A percentile compares a stretch with the other conserved stretches of the same genome.
phyloP scores from a whole-genome alignment of 257 asterid genomes.

The Dorcoceras hygrometricum region DNA sequence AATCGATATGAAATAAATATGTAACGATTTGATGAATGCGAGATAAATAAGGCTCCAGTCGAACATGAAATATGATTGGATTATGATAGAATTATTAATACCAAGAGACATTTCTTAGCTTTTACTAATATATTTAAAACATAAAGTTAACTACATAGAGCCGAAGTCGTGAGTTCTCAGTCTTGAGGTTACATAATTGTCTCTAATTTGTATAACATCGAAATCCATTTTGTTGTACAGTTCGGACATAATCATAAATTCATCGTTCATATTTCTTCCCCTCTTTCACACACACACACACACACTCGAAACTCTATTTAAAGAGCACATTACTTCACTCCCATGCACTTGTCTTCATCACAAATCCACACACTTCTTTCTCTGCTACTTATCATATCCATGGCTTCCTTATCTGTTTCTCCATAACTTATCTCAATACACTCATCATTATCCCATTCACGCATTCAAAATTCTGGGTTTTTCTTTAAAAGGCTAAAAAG shows the following conservation, averaged over 20 bases:
- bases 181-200: background rate
- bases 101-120: no score
- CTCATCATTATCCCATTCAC: constrained; percentile 4
- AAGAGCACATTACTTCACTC: constrained; percentile 33
- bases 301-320: constrained; percentile 18
- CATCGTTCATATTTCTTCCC: background rate
- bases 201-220: background rate
- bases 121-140: no score
- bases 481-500: background rate
- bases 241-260: background rate
- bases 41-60: no score
- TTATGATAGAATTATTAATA: no score
- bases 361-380: constrained; percentile 28
- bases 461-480: constrained; percentile 17
- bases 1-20: no score
- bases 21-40: no score
- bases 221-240: background rate
- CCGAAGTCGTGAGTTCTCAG: background rate
- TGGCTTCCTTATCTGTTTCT: constrained; percentile 31
- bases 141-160: no score
- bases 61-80: no score
- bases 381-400: constrained; percentile 14
- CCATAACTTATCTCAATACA: constrained; percentile 35
- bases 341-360: constrained; percentile 42
- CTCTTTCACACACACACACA: background rate